phyloP scores from a whole-genome alignment of 257 asterid genomes.

The Handroanthus guayacan region DNA sequence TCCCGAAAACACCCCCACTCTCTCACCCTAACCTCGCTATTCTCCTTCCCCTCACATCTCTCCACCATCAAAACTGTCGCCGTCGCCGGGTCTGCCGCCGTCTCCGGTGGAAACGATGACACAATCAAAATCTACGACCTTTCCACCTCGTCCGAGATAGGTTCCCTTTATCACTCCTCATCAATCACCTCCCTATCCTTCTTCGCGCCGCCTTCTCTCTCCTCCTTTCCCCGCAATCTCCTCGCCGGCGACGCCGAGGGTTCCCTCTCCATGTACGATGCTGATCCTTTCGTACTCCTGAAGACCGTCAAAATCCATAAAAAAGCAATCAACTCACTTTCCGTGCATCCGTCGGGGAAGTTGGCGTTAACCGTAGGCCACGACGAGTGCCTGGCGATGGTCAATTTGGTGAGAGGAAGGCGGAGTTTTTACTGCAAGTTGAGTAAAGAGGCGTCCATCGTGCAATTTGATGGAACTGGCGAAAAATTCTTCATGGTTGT shows the following conservation, averaged over 20 bases:
- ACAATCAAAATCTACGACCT: slow-evolving; percentile 95
- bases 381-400: slow-evolving; percentile 86
- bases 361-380: slow-evolving; percentile 82
- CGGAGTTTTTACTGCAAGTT: slow-evolving; percentile 78
- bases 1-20: slow-evolving; percentile 46
- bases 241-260: slow-evolving; percentile 80
- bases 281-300: slow-evolving; percentile 88
- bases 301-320: slow-evolving; percentile 74
- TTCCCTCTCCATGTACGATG: slow-evolving; percentile 70
- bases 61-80: slow-evolving; percentile 91
- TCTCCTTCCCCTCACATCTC: slow-evolving; percentile 96
- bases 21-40: slow-evolving; percentile 58
- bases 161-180: slow-evolving; percentile 75
- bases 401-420: slow-evolving; percentile 87
- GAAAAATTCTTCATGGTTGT: slow-evolving; percentile 71
- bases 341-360: slow-evolving; percentile 89
- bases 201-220: slow-evolving; percentile 66
- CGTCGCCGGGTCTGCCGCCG: slow-evolving; percentile 83
- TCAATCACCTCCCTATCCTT: slow-evolving; percentile 80
- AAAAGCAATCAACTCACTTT: slow-evolving; percentile 65
- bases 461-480: slow-evolving; percentile 62
- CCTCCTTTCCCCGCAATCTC: slow-evolving; percentile 79
- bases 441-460: slow-evolving; percentile 75
- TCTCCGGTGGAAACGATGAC: slow-evolving; percentile 92
- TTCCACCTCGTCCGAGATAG: slow-evolving; percentile 77